Evolutionary conservation across 768 basidiomycete species (phyloP).

Genomic region (Xerocomus spinulosus): DNA sequence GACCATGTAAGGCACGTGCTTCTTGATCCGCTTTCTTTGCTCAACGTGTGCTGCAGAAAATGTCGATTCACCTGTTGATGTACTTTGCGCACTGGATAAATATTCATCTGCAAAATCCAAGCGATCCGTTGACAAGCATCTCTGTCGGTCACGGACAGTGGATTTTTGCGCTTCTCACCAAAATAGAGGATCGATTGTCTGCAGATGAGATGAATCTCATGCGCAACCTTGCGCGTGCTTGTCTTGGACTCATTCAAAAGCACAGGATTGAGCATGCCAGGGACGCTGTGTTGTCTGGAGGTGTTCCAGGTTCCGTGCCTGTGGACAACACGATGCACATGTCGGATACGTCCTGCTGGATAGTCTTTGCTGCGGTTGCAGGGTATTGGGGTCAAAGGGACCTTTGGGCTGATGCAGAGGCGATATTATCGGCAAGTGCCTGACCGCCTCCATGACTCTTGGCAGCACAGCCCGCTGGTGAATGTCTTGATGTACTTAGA

Average conservation of each 20-base stretch:
- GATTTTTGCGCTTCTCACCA: slow-evolving; percentile 72
- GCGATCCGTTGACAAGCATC: slow-evolving; percentile 36
- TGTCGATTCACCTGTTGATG: slow-evolving; percentile 73
- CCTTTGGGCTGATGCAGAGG: slow-evolving; percentile 73
- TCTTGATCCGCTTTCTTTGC: background rate
- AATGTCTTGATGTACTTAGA: slow-evolving; percentile 7
- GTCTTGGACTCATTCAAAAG: slow-evolving; percentile 47
- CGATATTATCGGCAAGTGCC: slow-evolving; percentile 34
- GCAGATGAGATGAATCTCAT: slow-evolving; percentile 76
- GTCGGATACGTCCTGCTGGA: slow-evolving; percentile 60
- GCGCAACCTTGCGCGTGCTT: slow-evolving; percentile 71
- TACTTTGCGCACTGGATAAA: slow-evolving; percentile 83
- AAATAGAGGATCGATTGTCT: slow-evolving; percentile 63
- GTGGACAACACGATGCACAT: slow-evolving; percentile 29
- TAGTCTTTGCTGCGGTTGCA: slow-evolving; percentile 60
- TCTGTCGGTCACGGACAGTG: slow-evolving; percentile 64
- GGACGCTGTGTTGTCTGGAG: too few species aligned
- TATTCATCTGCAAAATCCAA: slow-evolving; percentile 44
- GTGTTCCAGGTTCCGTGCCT: background rate
- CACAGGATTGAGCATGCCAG: too few species aligned
- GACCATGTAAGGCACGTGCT: slow-evolving; percentile 53
- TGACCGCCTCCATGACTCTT: slow-evolving; percentile 6
- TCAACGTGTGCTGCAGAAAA: slow-evolving; percentile 42
- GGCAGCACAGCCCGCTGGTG: background rate
- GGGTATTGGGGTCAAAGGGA: slow-evolving; percentile 77